Percentiles rank a stretch among this genome's conserved stretches.
Evolutionary conservation across 2,329 filamentous ascomycete genomes (phyloP).

Genomic region (Pestalotiopsis sp.): DNA sequence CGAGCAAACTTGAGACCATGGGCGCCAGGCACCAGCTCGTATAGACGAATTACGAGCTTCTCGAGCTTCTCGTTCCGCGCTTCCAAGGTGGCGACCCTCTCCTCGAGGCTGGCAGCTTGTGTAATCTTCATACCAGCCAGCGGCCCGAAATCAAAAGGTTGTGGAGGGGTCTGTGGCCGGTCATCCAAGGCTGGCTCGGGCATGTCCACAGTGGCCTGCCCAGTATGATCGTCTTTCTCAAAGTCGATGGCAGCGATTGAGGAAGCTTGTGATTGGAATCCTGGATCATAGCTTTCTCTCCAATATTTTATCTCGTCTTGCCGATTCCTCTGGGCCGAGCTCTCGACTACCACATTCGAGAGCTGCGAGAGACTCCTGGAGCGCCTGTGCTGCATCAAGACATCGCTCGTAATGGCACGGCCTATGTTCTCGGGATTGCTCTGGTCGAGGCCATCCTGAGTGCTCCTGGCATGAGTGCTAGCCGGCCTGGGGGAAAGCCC

Average conservation of each 20-base stretch:
- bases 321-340: conserved; percentile 47
- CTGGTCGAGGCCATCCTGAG: conserved; percentile 36
- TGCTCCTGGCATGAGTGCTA: conserved; percentile 59
- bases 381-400: conserved; percentile 50
- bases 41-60: conserved; percentile 52
- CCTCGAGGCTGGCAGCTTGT: conserved; percentile 55
- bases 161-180: conserved; percentile 41
- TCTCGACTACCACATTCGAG: conserved; percentile 29
- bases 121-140: conserved; percentile 60
- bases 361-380: conserved; percentile 64
- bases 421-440: conserved; percentile 60
- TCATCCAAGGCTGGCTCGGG: conserved; percentile 34
- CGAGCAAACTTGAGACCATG: conserved; percentile 32
- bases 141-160: conserved; percentile 59
- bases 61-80: conserved; percentile 55
- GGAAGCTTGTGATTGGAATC: conserved; percentile 54
- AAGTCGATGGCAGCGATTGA: conserved; percentile 33
- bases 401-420: conserved; percentile 63
- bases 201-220: conserved; percentile 31
- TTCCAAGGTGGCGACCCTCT: conserved; percentile 55
- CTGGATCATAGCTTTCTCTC: conserved; percentile 61
- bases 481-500: conserved; percentile 64
- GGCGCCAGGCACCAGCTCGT: conserved; percentile 47
- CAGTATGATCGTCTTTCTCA: conserved; percentile 36
- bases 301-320: conserved; percentile 68